A percentile compares a stretch with the other conserved stretches of the same genome.
These are phyloP conservation scores for Globisporangium canariense DNA, from an alignment of 352 stramenopile genomes.

Conservation along the genomic window DNA sequence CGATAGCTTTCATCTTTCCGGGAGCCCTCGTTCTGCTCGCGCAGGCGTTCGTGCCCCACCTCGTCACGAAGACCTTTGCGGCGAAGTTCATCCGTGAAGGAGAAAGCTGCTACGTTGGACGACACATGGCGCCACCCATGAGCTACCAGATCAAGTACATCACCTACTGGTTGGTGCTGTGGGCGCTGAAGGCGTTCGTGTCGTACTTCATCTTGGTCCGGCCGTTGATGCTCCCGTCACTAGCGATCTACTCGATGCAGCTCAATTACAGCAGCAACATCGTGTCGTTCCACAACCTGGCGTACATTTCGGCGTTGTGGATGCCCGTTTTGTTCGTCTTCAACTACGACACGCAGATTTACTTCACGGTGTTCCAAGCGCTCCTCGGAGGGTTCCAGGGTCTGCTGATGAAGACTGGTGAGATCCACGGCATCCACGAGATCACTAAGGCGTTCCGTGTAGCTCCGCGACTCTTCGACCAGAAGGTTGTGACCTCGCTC, in stretches of 20 bases:
- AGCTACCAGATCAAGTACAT: constrained; percentile 65
- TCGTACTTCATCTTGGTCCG: constrained; percentile 72
- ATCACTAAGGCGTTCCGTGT: constrained; percentile 70
- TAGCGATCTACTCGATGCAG: constrained; percentile 70
- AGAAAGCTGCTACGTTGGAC: constrained; percentile 59
- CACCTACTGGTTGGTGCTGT: constrained; percentile 60
- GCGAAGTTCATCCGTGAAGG: constrained; percentile 74
- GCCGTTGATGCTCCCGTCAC: constrained; percentile 58
- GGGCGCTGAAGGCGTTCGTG: constrained; percentile 52
- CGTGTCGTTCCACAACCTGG: constrained; percentile 70
- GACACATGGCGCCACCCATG: constrained; percentile 63
- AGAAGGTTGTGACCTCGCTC: constrained; percentile 68
- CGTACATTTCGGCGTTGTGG: constrained; percentile 59
- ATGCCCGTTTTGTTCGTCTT: constrained; percentile 70
- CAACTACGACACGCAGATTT: constrained; percentile 81
- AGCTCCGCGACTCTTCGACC: constrained; percentile 60
- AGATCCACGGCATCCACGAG: constrained; percentile 63
- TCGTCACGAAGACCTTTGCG: constrained; percentile 50
- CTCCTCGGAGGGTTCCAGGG: constrained; percentile 47
- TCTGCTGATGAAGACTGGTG: constrained; percentile 67
- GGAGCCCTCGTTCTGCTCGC: constrained; percentile 37
- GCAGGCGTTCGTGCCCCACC: constrained; percentile 38
- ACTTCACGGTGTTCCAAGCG: constrained; percentile 72
- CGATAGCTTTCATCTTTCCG: constrained; percentile 41
- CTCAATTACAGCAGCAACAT: constrained; percentile 56